A percentile compares a stretch with the other conserved stretches of the same genome.
phyloP scores from a whole-genome alignment of 306 rosid species.

The Pterocarpus santalinus region DNA sequence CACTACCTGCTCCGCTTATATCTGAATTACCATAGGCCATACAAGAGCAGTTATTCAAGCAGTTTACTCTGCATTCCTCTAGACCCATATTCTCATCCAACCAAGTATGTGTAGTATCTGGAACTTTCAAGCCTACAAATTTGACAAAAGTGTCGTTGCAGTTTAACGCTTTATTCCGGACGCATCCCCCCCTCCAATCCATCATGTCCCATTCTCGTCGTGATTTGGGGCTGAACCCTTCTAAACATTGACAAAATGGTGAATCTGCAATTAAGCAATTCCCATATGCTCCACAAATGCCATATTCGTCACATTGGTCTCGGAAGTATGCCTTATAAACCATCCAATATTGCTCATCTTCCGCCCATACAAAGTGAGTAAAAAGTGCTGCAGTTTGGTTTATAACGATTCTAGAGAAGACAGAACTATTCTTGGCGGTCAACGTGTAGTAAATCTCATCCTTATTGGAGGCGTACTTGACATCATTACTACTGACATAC shows the following conservation, averaged over 20 bases:
- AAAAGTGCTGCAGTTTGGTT: neutral
- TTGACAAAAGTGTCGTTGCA: slow-evolving; percentile 46
- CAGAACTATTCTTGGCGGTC: slow-evolving; percentile 14
- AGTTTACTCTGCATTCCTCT: slow-evolving; percentile 58
- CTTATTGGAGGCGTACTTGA: slow-evolving; percentile 29
- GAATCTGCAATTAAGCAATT: slow-evolving; percentile 12
- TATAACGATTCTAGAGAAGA: neutral
- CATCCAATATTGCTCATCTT: neutral
- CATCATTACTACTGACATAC: neutral
- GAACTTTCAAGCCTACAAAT: slow-evolving; percentile 51
- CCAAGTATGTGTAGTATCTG: slow-evolving; percentile 63
- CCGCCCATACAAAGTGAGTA: neutral
- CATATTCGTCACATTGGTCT: slow-evolving; percentile 38
- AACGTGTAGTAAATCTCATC: slow-evolving; percentile 39
- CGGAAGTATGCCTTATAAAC: neutral
- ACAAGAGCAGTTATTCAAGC: slow-evolving; percentile 73
- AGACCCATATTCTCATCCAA: slow-evolving; percentile 53
- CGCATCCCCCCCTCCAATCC: slow-evolving; percentile 51
- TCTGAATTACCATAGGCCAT: slow-evolving; percentile 66
- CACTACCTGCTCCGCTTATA: slow-evolving; percentile 66
- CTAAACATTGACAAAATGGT: slow-evolving; percentile 46
- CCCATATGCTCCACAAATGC: slow-evolving; percentile 50
- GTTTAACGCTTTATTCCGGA: slow-evolving; percentile 32
- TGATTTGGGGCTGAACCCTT: slow-evolving; percentile 51
- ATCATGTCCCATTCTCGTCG: neutral